Conservation (phyloP, 1,284 basidiomycete genomes). For the Moesziomyces parantarcticus region DNA sequence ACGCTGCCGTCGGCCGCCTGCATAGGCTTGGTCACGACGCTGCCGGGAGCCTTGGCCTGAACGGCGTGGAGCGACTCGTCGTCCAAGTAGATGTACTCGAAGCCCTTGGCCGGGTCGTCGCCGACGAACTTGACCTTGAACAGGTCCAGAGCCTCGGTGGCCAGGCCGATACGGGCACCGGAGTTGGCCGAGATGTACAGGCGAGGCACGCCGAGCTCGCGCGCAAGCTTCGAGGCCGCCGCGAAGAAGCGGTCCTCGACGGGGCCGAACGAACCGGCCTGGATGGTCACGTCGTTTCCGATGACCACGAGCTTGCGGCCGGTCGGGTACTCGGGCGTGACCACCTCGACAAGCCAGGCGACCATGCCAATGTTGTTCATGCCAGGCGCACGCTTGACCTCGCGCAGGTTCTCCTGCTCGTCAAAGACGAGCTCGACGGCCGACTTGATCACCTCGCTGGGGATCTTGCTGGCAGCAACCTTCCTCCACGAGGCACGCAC, state of each 20-base stretch:
- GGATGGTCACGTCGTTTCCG: slow-evolving; percentile 98
- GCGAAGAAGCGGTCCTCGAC: slow-evolving; percentile 96
- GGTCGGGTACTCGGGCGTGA: slow-evolving; percentile 90
- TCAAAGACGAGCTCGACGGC: slow-evolving; percentile 77
- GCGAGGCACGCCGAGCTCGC: slow-evolving; percentile 85
- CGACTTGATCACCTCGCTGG: slow-evolving; percentile 55
- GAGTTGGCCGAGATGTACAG: slow-evolving; percentile 99
- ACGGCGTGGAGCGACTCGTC: slow-evolving; percentile 72
- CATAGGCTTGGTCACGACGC: slow-evolving; percentile 81
- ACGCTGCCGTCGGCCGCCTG: slow-evolving; percentile 85
- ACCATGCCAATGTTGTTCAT: slow-evolving; percentile 98
- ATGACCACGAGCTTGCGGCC: slow-evolving; percentile 90
- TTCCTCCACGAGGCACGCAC: slow-evolving; percentile 91
- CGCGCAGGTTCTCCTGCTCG: slow-evolving; percentile 87
- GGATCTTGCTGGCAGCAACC: slow-evolving; percentile 71
- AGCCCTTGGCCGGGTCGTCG: slow-evolving; percentile 87
- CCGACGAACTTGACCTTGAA: slow-evolving; percentile 95
- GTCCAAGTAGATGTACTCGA: slow-evolving; percentile 91
- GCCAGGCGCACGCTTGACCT: slow-evolving; percentile 90
- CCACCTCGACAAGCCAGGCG: slow-evolving; percentile 92
- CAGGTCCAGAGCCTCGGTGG: slow-evolving; percentile 87
- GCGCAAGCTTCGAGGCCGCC: slow-evolving; percentile 92
- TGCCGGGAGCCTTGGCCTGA: slow-evolving; percentile 71
- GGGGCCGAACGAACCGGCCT: slow-evolving; percentile 98
- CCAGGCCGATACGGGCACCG: slow-evolving; percentile 94